These are phyloP conservation scores for Grammothele lineata DNA, from an alignment of 768 basidiomycete genomes.

Conservation along the genomic window DNA sequence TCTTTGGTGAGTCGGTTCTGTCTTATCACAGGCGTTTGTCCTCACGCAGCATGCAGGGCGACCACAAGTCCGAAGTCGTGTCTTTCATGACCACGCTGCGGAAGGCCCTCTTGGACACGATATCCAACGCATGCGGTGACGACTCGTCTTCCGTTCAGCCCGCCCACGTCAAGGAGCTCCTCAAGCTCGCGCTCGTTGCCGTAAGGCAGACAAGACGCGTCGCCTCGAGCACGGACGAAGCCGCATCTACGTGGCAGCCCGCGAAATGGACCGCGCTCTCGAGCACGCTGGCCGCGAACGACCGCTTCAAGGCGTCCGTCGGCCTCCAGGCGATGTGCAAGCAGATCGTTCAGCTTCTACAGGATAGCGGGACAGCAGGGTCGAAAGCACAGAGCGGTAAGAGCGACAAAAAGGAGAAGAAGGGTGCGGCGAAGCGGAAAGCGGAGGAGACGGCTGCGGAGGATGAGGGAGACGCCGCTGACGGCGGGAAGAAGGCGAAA, in stretches of 20 bases:
- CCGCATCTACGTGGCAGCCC: conserved; percentile 53
- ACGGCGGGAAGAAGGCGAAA: conserved; percentile 32
- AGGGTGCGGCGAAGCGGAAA: conserved; percentile 27
- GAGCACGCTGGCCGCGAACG: conserved; percentile 41
- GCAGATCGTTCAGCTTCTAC: conserved; percentile 44
- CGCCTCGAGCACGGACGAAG: conserved; percentile 25
- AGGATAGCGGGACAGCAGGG: conserved; percentile 12
- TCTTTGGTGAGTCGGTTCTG: conserved; percentile 35
- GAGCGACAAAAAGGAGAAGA: conserved; percentile 26
- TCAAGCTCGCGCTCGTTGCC: conserved; percentile 63
- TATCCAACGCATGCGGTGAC: conserved; percentile 46
- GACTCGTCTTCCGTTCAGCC: conserved; percentile 42
- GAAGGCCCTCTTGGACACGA: conserved; percentile 42
- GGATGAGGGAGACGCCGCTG: conserved; percentile 9
- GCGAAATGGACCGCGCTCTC: conserved; percentile 50
- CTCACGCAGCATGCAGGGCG: conserved; percentile 27
- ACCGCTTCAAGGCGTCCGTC: conserved; percentile 59
- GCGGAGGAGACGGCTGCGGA: conserved; percentile 15
- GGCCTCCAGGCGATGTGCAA: conserved; percentile 60
- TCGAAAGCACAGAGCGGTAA: conserved; percentile 16
- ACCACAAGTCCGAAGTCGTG: conserved; percentile 36
- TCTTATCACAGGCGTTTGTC: neutral
- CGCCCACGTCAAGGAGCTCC: conserved; percentile 70
- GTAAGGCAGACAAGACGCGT: conserved; percentile 62
- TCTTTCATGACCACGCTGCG: conserved; percentile 51